A percentile compares a stretch with the other conserved stretches of the same genome.
phyloP scores from a whole-genome alignment of 495 filamentous ascomycete genomes.

The Aspergillus egyptiacus region DNA sequence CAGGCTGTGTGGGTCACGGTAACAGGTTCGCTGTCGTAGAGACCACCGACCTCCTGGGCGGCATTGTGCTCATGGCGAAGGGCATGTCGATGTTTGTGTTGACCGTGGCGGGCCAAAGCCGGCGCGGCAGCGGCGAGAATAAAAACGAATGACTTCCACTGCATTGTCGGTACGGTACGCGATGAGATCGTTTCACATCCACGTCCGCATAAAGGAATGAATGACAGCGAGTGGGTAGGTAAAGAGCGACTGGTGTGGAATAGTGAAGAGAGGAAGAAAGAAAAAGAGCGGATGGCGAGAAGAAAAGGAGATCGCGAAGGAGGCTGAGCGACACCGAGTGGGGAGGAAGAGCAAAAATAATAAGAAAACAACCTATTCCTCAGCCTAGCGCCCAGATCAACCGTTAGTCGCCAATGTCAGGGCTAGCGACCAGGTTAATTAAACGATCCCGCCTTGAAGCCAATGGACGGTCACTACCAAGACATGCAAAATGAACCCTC shows the following conservation, averaged over 20 bases:
- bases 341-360: background rate
- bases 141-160: constrained; percentile 25
- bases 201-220: background rate
- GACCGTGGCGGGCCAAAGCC: constrained; percentile 24
- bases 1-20: constrained; percentile 27
- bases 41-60: constrained; percentile 8
- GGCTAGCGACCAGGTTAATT: constrained; percentile 2
- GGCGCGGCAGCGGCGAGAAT: constrained; percentile 17
- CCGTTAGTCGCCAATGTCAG: constrained; percentile 3
- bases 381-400: constrained; percentile 7
- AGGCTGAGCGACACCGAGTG: background rate
- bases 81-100: constrained; percentile 17
- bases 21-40: constrained; percentile 18
- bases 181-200: constrained; percentile 7
- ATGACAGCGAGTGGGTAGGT: background rate
- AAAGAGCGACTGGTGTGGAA: constrained; percentile 11
- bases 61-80: constrained; percentile 11
- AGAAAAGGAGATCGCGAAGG: constrained; percentile 5
- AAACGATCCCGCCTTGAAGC: background rate
- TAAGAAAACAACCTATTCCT: background rate
- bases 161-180: constrained; percentile 21
- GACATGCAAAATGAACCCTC: background rate
- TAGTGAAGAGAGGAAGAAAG: background rate
- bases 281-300: background rate
- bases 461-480: background rate